Base-by-base conservation (phyloP, 257 asterid genomes). In the Solanum chiquidenum region DNA sequence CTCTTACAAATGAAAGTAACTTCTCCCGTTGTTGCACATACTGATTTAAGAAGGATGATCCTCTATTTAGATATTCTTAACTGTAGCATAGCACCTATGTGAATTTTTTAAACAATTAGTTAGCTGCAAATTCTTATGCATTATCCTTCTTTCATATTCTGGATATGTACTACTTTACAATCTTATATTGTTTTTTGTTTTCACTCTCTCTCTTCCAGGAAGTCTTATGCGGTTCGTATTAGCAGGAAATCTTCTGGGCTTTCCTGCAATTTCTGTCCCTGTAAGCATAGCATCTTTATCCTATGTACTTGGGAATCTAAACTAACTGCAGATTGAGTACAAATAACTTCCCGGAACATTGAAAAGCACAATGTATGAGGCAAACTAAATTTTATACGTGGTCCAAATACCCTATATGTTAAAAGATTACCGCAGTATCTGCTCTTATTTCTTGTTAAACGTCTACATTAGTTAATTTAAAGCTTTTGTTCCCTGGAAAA, bases 251-350 rank as follows among this genome's bases (percentile, higher is more conserved):
- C 97, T 97, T 88, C 95, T 95, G 2, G 99, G 99, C 62, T 88
- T 97, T 93, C 99, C 98, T 20, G 99, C 99, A 80, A 95, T 95
- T 87, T 93, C 99, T 86, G 93, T 95, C 18, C 99, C 99, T 16
- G 99, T 97, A 90, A 95, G 98, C 88, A 80, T 83, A 86, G 12
- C 72, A 86, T 85, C 55, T 79, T 27, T 79, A 49, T 79, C 64
- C 37, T 79, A 38, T 52, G 64, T 55, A 16, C 64, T 55, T 55
- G 64, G 64, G 64, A 55, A 55, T 55, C 64, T 55, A 55, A 1
- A 18, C n/a, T 18, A 55, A 55, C n/a, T 55, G 64, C 64, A 55
- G 64, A 18, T 55, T 55, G 64, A 55, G n/a, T 55, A 18, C 20
- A 21, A 55, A 55, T 55, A 55, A 55, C 64, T 55, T 55, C 11